Conservation (phyloP, 306 rosid species). For the Delonix regia region DNA sequence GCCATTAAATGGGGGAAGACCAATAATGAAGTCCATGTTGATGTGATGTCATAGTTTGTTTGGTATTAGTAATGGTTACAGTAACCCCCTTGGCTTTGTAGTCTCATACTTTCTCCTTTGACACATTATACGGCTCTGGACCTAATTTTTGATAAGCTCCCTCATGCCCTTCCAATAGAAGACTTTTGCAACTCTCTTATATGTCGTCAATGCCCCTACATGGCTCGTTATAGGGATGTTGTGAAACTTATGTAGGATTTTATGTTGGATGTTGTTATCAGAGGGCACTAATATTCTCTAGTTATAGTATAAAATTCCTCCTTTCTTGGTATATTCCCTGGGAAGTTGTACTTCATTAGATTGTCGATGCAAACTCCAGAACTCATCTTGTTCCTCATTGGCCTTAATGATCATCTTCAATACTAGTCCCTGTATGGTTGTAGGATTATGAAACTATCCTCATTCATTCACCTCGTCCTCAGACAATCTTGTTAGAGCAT, state of each 20-base stretch:
- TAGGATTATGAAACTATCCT: too few relatives aligned
- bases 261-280: too few relatives aligned
- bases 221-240: neutral
- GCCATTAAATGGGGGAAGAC: neutral
- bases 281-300: neutral
- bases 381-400: too few relatives aligned
- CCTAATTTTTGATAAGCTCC: neutral
- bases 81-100: neutral
- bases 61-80: neutral
- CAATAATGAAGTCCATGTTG: neutral
- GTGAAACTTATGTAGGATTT: neutral
- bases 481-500: too few relatives aligned
- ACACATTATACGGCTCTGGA: fast-evolving
- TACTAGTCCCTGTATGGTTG: too few relatives aligned
- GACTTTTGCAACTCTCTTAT: fast-evolving
- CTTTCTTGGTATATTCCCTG: too few relatives aligned
- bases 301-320: too few relatives aligned
- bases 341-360: too few relatives aligned
- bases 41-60: neutral
- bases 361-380: too few relatives aligned
- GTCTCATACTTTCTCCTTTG: neutral
- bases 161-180: neutral
- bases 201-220: neutral
- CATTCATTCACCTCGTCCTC: too few relatives aligned
- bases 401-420: too few relatives aligned